Conservation (phyloP, 164 flowering plant genomes). For the Aristolochia californica region DNA sequence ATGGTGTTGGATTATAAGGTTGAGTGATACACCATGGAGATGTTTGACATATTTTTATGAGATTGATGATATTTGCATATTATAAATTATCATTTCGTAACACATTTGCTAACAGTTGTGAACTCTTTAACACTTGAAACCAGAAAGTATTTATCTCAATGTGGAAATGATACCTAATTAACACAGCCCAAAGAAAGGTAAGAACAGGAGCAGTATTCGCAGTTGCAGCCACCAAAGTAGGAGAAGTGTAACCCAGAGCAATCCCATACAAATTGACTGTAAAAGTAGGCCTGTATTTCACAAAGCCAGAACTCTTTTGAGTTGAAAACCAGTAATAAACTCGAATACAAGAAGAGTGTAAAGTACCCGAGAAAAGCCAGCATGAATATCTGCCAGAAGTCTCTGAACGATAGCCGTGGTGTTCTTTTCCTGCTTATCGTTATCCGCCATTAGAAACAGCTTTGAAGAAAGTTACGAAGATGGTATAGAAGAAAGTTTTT, state of each 20-base stretch:
- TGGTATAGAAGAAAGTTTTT: background rate
- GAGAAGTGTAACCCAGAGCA: constrained; percentile 42
- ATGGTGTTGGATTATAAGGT: too few relatives aligned
- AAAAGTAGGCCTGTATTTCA: constrained; percentile 40
- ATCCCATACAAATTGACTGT: constrained; percentile 38
- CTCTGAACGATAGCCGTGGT: background rate
- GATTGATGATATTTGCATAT: too few relatives aligned
- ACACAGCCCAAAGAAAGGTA: constrained; percentile 52
- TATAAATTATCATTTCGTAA: too few relatives aligned
- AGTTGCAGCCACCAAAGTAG: constrained; percentile 57
- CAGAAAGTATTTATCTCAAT: too few relatives aligned
- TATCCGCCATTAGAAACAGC: background rate
- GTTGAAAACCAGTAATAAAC: background rate
- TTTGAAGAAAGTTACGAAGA: background rate
- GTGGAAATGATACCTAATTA: constrained; percentile 57
- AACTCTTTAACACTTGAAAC: background rate
- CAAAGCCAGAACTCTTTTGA: background rate
- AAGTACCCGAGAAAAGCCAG: background rate
- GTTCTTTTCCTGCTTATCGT: background rate
- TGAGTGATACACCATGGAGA: too few relatives aligned
- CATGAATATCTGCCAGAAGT: background rate
- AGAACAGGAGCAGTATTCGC: constrained; percentile 53
- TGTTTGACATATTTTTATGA: too few relatives aligned
- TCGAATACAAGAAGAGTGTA: background rate
- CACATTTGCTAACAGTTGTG: background rate